Percentiles rank a stretch among this genome's conserved stretches.
Conservation (phyloP, 1,284 basidiomycete species). For the Termitomyces sp. region DNA sequence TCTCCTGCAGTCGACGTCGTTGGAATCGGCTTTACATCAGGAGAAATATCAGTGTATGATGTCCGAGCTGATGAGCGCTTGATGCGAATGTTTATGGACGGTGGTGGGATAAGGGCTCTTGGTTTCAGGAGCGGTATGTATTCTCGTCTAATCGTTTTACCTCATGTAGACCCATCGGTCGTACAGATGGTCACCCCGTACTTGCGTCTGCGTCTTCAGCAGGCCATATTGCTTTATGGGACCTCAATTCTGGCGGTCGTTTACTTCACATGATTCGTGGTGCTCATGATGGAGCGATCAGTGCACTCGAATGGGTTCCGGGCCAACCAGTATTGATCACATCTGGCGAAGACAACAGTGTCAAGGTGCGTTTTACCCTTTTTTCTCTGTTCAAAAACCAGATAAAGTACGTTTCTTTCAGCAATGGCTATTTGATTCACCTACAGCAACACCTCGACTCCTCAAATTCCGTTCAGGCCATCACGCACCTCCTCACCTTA, state of each 20-base stretch:
- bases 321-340: constrained; percentile 87
- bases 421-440: constrained; percentile 99
- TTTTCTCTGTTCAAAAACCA: background rate
- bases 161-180: constrained; percentile 4
- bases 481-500: constrained; percentile 84
- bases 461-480: constrained; percentile 94
- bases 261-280: constrained; percentile 80
- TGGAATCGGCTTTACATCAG: constrained; percentile 85
- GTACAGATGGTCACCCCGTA: constrained; percentile 76
- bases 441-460: constrained; percentile 78
- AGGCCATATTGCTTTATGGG: constrained; percentile 89
- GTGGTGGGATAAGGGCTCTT: constrained; percentile 70
- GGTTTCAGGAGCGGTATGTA: constrained; percentile 83
- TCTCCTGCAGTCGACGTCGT: constrained; percentile 96
- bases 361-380: constrained; percentile 60
- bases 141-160: background rate
- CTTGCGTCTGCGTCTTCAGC: constrained; percentile 83
- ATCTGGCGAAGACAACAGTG: constrained; percentile 88
- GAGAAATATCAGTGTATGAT: constrained; percentile 87
- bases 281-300: constrained; percentile 82
- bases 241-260: constrained; percentile 77
- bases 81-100: constrained; percentile 85
- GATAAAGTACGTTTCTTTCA: constrained; percentile 25
- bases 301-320: constrained; percentile 82
- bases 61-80: constrained; percentile 85